Percentiles rank a stretch among this genome's conserved stretches.
phyloP scores from a whole-genome alignment of 176 grass and related monocot species.

The Typha latifolia region DNA sequence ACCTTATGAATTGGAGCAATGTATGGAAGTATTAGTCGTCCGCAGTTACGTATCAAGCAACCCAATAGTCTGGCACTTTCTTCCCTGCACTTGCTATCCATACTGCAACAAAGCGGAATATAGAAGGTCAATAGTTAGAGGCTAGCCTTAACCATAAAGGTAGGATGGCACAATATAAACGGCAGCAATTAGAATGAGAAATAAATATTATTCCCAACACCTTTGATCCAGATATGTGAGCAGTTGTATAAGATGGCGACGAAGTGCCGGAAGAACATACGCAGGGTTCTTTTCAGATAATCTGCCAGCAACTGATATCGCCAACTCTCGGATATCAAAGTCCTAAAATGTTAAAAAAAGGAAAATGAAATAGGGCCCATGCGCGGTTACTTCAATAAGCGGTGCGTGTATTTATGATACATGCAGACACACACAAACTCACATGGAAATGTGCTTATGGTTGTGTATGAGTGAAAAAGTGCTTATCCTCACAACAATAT shows the following conservation, averaged over 20 bases:
- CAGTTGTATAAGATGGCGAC: slow-evolving; percentile 92
- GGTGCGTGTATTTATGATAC: no score
- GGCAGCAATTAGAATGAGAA: slow-evolving; percentile 20
- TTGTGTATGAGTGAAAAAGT: no score
- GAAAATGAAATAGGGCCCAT: not conserved
- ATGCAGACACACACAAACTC: no score
- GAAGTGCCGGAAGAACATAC: slow-evolving; percentile 95
- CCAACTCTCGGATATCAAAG: slow-evolving; percentile 79
- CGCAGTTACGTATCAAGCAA: slow-evolving; percentile 85
- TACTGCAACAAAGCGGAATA: slow-evolving; percentile 34
- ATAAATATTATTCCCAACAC: slow-evolving; percentile 24
- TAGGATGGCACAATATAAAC: slow-evolving; percentile 12
- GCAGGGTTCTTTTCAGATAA: slow-evolving; percentile 98
- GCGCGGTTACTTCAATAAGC: not conserved
- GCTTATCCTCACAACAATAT: no score
- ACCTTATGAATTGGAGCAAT: slow-evolving; percentile 99
- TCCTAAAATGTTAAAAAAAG: slow-evolving; percentile 43
- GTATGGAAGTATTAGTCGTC: slow-evolving; percentile 87
- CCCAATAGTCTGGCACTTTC: slow-evolving; percentile 86
- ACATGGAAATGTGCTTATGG: no score
- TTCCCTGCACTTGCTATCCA: slow-evolving; percentile 95
- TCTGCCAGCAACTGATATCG: slow-evolving; percentile 84
- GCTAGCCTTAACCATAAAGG: not conserved
- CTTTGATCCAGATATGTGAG: slow-evolving; percentile 94
- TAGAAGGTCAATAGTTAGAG: slow-evolving; percentile 22